Base-by-base conservation (phyloP, 352 stramenopile genomes). In the Aphanomyces stellatus region DNA sequence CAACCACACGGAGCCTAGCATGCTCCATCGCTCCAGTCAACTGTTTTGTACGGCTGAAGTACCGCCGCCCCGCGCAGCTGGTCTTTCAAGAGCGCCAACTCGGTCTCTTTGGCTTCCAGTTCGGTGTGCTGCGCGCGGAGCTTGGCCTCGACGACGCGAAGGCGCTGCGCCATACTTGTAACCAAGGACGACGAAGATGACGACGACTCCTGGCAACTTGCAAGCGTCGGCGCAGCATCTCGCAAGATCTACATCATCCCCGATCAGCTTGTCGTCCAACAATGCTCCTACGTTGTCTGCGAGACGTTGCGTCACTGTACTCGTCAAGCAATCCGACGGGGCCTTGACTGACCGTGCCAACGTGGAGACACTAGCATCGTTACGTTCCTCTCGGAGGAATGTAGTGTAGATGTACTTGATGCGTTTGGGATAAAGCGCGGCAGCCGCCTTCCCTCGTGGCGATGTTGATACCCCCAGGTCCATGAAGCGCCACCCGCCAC, bases 141-240 rank as follows among this genome's bases (percentile, higher is more conserved):
- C 27, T 55, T 27, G 3, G 24, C 11, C 30, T 75, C 65, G 4
- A 75, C 34, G 13, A 60, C 27, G 10, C 46, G 3, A 10, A 72
- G 43, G 22, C 60, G 33, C 19, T 34, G 37, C 1, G 49, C 41
- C 69, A 73, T 65, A 24, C 33, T 25, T 13, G 48, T 59, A 10
- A 73, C 27, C 22, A 70, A 34, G 5, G 56, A 64, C 22, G 56
- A 34, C 42, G n/a, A 13, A 22, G 34, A 4, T 17, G 35, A 5
- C 13, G 51, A 2, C 11, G n/a, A n/a, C n/a, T n/a, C n/a, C n/a
- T n/a, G n/a, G n/a, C n/a, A n/a, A n/a, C 30, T 13, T 11, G 34
- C 25, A 24, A 22, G 42, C 6, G 25, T 51, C 13, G 42, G 25
- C 8, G 42, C 13, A 24, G 42, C 33, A 13, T 64, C 56, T 7